Conservation (phyloP, 768 basidiomycete genomes). For the Mycena haematopus region DNA sequence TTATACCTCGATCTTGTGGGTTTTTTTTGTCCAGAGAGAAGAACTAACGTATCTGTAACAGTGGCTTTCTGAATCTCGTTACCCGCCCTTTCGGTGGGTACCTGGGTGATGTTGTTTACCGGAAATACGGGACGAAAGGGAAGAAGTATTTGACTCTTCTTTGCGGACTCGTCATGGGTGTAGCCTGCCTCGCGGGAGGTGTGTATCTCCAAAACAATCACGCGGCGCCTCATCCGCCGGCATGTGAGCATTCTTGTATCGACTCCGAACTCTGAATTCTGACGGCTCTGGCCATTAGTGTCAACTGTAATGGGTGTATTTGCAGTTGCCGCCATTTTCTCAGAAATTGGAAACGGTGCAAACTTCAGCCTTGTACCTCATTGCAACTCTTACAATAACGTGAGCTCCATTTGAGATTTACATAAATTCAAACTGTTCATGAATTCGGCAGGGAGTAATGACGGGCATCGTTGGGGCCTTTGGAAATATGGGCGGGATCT, state of each 20-base stretch:
- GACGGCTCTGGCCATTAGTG: conserved; percentile 16
- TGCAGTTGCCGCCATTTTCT: conserved; percentile 46
- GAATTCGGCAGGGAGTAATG: conserved; percentile 37
- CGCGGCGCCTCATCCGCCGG: conserved; percentile 39
- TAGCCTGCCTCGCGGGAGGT: conserved; percentile 51
- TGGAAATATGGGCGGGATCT: conserved; percentile 52
- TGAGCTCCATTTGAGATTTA: conserved; percentile 9
- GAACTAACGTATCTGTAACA: conserved; percentile 22
- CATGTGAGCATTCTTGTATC: conserved; percentile 32
- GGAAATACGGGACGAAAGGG: conserved; percentile 46
- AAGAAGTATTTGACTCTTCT: conserved; percentile 56
- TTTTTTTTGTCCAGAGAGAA: not conserved
- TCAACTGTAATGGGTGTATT: conserved; percentile 48
- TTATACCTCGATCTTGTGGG: conserved; percentile 41
- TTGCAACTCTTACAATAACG: conserved; percentile 49
- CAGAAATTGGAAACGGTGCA: conserved; percentile 55
- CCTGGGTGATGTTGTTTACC: conserved; percentile 53
- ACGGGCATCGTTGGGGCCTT: conserved; percentile 45
- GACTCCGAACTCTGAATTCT: too few relatives aligned
- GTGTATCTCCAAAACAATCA: conserved; percentile 43
- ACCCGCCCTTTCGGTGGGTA: conserved; percentile 58
- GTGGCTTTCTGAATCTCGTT: conserved; percentile 58
- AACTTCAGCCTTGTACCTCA: conserved; percentile 60
- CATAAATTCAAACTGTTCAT: not conserved
- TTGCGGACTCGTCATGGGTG: conserved; percentile 53